Evolutionary conservation across 208 protist species (phyloP), one percentile per base, ranked within the genome.

Genomic region (Novymonas esmeraldas): DNA sequence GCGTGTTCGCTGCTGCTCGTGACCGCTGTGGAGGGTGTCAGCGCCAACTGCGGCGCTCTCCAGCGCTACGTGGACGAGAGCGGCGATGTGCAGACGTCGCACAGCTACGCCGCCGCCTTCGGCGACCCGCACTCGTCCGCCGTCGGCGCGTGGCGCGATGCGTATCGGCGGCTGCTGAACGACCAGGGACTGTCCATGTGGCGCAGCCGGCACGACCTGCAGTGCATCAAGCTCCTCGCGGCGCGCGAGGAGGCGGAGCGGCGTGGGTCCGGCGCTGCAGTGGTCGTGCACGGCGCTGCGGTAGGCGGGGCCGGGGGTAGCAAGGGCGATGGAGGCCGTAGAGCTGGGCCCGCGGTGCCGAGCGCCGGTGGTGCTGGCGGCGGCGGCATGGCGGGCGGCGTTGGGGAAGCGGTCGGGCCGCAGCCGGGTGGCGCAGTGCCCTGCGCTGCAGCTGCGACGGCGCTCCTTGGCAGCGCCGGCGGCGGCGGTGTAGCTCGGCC

Each of bases 41-140:
- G 72, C 57, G 33, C 45, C 28, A 63, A 82, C 59, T 71, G 29
- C 38, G 64, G 34, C 24, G 73, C 83, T 2, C 70, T 95, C 51
- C 90, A 95, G 70, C 80, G 81, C 18, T 95, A 95, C 76, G 76
- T 94, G 34, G 90, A 95, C 74, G 81, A 81, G 76, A 90, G 72
- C 24, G 73, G 72, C 26, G 90, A 95, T 34, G 68, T 92, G 50
- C 90, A 95, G 65, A 87, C 78, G 2, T 60, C 83, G 34, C 42
- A 87, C 36, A 82, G 81, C 63, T 93, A 92, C 57, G 73, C 75
- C 3, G 61, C 78, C 2, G 65, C 77, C 6, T 93, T 87, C 56
- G 79, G 85, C 13, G 52, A 75, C 11, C 44, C 76, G 10, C 60
- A 61, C 11, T 64, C 66, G 13, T 55, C 67, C 5, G 50, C 64